These are phyloP conservation scores for Picochlorum sp. DNA, from an alignment of 139 green algal species.

Conservation along the genomic window DNA sequence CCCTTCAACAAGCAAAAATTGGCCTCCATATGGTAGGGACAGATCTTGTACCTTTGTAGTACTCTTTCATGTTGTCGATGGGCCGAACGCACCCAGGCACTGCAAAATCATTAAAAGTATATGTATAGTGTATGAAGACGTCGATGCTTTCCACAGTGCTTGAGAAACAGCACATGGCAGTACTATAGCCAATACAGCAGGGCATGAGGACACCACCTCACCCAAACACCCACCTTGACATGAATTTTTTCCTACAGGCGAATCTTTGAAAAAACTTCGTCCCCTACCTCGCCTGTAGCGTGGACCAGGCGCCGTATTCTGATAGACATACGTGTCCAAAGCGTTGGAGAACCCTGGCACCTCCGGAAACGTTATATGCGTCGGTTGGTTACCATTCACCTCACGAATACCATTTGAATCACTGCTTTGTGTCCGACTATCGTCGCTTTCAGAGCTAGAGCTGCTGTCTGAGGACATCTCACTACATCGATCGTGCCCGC, in stretches of 20 bases:
- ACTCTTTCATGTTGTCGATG: slow-evolving; percentile 32
- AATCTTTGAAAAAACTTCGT: slow-evolving; percentile 20
- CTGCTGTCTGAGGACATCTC: no score
- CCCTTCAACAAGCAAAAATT: slow-evolving; percentile 28
- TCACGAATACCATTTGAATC: no score
- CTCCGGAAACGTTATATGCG: no score
- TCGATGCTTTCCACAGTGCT: background rate
- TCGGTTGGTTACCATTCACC: no score
- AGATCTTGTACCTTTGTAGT: slow-evolving; percentile 54
- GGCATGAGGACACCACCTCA: background rate
- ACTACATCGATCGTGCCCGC: no score
- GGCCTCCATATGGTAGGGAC: slow-evolving; percentile 60
- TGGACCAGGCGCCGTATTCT: background rate
- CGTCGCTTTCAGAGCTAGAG: no score
- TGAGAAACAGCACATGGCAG: no score
- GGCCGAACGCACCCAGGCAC: slow-evolving; percentile 26
- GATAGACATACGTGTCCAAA: background rate
- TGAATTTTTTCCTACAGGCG: background rate
- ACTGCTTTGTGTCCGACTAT: no score
- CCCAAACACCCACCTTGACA: slow-evolving; percentile 8
- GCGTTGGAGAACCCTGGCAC: background rate
- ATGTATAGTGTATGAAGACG: background rate
- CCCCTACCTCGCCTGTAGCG: slow-evolving; percentile 15
- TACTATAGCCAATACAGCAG: background rate
- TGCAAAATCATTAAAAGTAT: slow-evolving; percentile 8